A percentile compares a stretch with the other conserved stretches of the same genome.
phyloP scores from a whole-genome alignment of 768 basidiomycete species.

The Pleurotus tuber-regium region DNA sequence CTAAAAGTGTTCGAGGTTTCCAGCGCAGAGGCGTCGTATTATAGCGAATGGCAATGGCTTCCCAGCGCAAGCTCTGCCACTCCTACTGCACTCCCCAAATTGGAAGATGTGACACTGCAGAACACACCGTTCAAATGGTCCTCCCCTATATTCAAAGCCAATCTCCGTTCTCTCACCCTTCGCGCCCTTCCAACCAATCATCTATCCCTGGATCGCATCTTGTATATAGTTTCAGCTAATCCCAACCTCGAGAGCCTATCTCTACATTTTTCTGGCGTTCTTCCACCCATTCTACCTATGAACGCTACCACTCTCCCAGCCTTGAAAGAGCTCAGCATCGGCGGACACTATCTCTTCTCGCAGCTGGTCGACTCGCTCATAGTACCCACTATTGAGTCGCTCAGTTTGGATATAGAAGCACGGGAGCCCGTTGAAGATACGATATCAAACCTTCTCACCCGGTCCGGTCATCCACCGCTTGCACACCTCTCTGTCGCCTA shows the following conservation, averaged over 20 bases:
- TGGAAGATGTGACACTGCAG: slow-evolving; percentile 61
- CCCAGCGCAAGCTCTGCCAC: slow-evolving; percentile 44
- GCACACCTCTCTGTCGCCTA: slow-evolving; percentile 64
- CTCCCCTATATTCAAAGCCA: slow-evolving; percentile 64
- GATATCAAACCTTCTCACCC: slow-evolving; percentile 56
- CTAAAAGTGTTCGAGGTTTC: slow-evolving; percentile 78
- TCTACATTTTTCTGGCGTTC: slow-evolving; percentile 60
- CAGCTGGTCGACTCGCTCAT: slow-evolving; percentile 60
- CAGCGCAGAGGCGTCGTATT: slow-evolving; percentile 59
- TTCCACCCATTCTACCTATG: slow-evolving; percentile 63
- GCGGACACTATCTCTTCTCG: slow-evolving; percentile 65
- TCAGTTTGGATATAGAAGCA: slow-evolving; percentile 69
- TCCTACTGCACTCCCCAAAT: slow-evolving; percentile 39
- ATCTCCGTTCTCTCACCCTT: slow-evolving; percentile 57
- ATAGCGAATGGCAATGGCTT: slow-evolving; percentile 74
- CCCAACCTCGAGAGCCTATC: slow-evolving; percentile 53
- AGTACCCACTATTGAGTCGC: slow-evolving; percentile 53
- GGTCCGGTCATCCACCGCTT: slow-evolving; percentile 58
- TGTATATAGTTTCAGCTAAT: slow-evolving; percentile 63
- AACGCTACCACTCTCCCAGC: slow-evolving; percentile 48
- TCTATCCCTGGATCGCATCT: slow-evolving; percentile 64
- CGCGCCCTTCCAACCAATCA: slow-evolving; percentile 63
- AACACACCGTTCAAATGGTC: slow-evolving; percentile 78
- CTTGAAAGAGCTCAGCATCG: slow-evolving; percentile 54
- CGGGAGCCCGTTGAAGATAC: slow-evolving; percentile 75